phyloP scores from a whole-genome alignment of 805 yeast genomes.

The Wickerhamiella musiphila region DNA sequence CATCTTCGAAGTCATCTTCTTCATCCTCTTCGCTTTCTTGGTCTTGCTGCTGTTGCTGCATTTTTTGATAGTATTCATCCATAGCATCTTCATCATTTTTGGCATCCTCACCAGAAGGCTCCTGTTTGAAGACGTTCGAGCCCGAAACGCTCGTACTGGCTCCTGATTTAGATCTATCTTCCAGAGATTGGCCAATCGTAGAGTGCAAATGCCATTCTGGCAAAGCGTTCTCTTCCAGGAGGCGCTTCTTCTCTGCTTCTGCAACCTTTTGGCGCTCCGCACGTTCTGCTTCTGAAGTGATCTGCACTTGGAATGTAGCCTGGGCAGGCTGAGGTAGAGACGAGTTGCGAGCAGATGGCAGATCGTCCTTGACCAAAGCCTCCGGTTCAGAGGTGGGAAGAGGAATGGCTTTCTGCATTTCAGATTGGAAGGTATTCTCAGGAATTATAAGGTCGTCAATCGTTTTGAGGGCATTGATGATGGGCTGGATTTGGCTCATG shows the following conservation, averaged over 20 bases:
- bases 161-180: neutral
- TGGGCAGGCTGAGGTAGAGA: slow-evolving; percentile 25
- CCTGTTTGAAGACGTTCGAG: neutral
- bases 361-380: slow-evolving; percentile 7
- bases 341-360: slow-evolving; percentile 2
- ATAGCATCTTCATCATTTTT: slow-evolving; percentile 11
- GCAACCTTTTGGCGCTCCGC: slow-evolving; percentile 49
- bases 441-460: slow-evolving; percentile 67
- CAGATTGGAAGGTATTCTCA: slow-evolving; percentile 77
- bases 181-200: slow-evolving; percentile 47
- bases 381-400: slow-evolving; percentile 9
- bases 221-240: slow-evolving; percentile 76
- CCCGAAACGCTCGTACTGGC: neutral
- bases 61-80: slow-evolving; percentile 16
- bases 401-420: slow-evolving; percentile 69
- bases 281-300: slow-evolving; percentile 74
- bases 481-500: slow-evolving; percentile 81
- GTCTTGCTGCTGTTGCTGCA: slow-evolving; percentile 10
- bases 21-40: slow-evolving; percentile 15
- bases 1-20: slow-evolving; percentile 16
- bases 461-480: slow-evolving; percentile 64
- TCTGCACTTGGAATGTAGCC: slow-evolving; percentile 78
- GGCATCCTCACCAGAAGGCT: slow-evolving; percentile 1
- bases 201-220: slow-evolving; percentile 93
- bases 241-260: slow-evolving; percentile 49